Evolutionary conservation across 305 asterid genomes (phyloP), one percentile per base, ranked within the genome.

Genomic region (Fraxinus sp.): DNA sequence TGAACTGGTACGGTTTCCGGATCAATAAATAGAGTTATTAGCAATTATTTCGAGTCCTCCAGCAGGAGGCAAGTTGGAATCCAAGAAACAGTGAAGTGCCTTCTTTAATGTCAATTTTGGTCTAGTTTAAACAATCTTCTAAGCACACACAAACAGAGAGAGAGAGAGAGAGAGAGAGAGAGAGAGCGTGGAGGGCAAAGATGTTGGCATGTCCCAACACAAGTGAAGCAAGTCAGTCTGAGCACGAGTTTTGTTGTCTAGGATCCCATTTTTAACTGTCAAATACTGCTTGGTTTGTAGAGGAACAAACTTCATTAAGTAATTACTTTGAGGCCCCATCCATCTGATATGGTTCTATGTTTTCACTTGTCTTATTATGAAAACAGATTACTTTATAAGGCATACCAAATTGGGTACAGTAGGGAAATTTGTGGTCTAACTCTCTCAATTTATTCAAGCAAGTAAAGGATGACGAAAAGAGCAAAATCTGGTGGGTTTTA

Each of bases 141-240:
- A 18, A 2, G 28, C 72, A 28, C 49, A 28, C 24, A 66, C 68
- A 46, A 73, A 73, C 62, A 30, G 33, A 30, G 33, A 30, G 5
- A 32, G 35, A 32, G 35, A 32, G 35, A 32, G 35, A 30, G 33
- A 30, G 43, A 37, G 49, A 39, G 49, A 39, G 49, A 41, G 49
- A 41, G 49, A 41, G 49, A 39, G 46, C 7, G 43, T 0, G 43
- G 88, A 85, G 91, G 87, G 18, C 80, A 78, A 70, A 85, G 33
- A 86, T 90, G 89, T 85, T 87, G 89, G 93, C 86, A 81, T 89
- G 88, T 88, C 81, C 79, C 55, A 77, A 82, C 87, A 87, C 96
- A 94, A 91, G 98, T 92, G 96, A 93, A 88, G 87, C 88, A 83
- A 83, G 85, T n/a, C 87, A 86, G 87, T 86, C 85, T 72, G 80